Percentiles rank a stretch among this genome's conserved stretches.
phyloP scores from a whole-genome alignment of 2,329 filamentous ascomycete species.

The Cercospora janseana region DNA sequence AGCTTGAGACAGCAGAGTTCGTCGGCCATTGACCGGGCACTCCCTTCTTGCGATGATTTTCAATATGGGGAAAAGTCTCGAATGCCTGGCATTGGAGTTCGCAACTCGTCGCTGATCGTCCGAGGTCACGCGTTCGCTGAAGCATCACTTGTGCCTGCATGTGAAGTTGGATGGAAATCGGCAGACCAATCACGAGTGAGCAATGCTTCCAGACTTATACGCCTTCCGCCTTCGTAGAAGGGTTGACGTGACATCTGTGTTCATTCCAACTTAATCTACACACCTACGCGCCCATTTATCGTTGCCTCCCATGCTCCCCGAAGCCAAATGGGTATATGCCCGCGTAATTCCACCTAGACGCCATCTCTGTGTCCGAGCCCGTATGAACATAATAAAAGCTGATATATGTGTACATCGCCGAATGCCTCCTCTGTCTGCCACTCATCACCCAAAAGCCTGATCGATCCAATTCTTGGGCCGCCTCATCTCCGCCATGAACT shows the following conservation, averaged over 20 bases:
- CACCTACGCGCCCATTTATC: conserved; percentile 3
- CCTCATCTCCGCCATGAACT: conserved; percentile 25
- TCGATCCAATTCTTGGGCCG: conserved; percentile 27
- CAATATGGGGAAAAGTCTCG: too few relatives aligned
- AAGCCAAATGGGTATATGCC: conserved; percentile 14
- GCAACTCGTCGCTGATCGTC: too few relatives aligned
- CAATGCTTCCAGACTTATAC: too few relatives aligned
- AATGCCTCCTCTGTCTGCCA: neutral
- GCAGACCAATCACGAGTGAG: too few relatives aligned
- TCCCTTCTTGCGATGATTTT: too few relatives aligned
- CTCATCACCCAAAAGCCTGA: conserved; percentile 25
- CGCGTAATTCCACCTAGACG: conserved; percentile 14
- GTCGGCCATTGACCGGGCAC: too few relatives aligned
- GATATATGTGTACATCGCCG: neutral
- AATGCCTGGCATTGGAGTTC: too few relatives aligned
- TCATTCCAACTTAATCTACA: conserved; percentile 3
- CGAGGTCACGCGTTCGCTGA: too few relatives aligned
- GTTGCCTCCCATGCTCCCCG: conserved; percentile 13
- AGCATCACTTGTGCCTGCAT: too few relatives aligned
- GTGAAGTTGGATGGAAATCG: too few relatives aligned
- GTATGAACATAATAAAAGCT: neutral
- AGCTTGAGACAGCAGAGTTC: too few relatives aligned
- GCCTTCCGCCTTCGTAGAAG: too few relatives aligned
- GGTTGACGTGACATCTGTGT: neutral
- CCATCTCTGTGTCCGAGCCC: conserved; percentile 17